A percentile compares a stretch with the other conserved stretches of the same genome.
phyloP scores from a whole-genome alignment of 352 stramenopile genomes.

The Phytopythium chamaehyphon region DNA sequence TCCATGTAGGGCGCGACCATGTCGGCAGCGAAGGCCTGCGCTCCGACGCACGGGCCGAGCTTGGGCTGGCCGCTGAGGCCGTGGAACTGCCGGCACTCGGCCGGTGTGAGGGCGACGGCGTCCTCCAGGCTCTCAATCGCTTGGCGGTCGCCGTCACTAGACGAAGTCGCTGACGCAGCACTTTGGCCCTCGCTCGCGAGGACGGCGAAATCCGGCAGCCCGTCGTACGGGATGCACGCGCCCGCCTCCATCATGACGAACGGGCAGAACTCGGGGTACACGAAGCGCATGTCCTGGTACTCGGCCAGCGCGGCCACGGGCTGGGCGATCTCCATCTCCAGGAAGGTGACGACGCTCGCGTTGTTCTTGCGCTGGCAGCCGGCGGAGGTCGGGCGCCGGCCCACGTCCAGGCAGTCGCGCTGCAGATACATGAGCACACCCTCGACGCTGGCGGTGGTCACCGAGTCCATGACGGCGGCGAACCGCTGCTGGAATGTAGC shows the following conservation, averaged over 20 bases:
- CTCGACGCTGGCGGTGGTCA: conserved; percentile 68
- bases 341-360: conserved; percentile 58
- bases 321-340: conserved; percentile 60
- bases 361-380: conserved; percentile 51
- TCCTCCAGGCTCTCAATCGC: neutral
- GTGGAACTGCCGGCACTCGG: conserved; percentile 67
- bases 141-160: neutral
- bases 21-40: conserved; percentile 46
- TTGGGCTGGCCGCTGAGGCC: conserved; percentile 45
- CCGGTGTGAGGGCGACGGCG: conserved; percentile 6
- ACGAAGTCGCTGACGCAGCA: conserved; percentile 3
- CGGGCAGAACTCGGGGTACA: conserved; percentile 68
- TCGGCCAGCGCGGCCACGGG: conserved; percentile 53
- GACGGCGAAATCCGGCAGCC: conserved; percentile 15
- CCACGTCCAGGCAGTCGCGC: conserved; percentile 60
- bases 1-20: conserved; percentile 57
- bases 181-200: conserved; percentile 11
- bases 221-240: conserved; percentile 30
- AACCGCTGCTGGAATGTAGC: conserved; percentile 45
- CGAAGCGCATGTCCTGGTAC: conserved; percentile 47
- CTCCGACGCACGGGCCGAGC: conserved; percentile 58
- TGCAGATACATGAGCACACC: conserved; percentile 70
- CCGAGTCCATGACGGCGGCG: conserved; percentile 48
- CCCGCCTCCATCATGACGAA: conserved; percentile 64
- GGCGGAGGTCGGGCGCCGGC: conserved; percentile 18